These are phyloP conservation scores for Colletotrichum liriopes DNA, from an alignment of 2,329 filamentous ascomycete genomes.

Conservation along the genomic window DNA sequence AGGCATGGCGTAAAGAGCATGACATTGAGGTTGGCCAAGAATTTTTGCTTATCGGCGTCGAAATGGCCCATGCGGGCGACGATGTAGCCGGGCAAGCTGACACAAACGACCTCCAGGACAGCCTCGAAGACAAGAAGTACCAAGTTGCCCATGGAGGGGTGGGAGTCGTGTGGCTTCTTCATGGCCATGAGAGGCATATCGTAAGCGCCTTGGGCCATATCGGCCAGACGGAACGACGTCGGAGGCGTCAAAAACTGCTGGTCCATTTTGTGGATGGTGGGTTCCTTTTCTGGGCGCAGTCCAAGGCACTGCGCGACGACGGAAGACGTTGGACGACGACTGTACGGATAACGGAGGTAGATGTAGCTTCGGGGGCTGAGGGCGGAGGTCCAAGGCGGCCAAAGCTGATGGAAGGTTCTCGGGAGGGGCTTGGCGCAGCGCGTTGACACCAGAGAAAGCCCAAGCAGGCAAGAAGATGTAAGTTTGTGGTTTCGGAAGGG, in stretches of 20 bases:
- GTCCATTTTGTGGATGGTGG: constrained; percentile 45
- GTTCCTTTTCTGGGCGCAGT: not conserved
- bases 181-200: constrained; percentile 60
- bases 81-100: constrained; percentile 94
- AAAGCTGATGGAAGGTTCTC: constrained; percentile 29
- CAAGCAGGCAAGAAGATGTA: constrained; percentile 29
- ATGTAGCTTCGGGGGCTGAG: constrained; percentile 1
- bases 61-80: constrained; percentile 93
- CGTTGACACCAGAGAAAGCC: constrained; percentile 33
- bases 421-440: constrained; percentile 36
- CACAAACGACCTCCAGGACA: constrained; percentile 94
- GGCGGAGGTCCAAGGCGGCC: constrained; percentile 10
- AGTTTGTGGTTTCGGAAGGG: constrained; percentile 30
- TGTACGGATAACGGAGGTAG: not conserved
- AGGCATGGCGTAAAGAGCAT: constrained; percentile 97
- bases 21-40: constrained; percentile 96
- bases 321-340: not conserved
- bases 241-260: constrained; percentile 57
- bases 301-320: not conserved
- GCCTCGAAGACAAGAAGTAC: constrained; percentile 92
- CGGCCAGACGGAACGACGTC: constrained; percentile 61
- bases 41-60: constrained; percentile 95
- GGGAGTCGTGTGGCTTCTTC: constrained; percentile 63
- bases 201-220: constrained; percentile 56
- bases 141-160: constrained; percentile 79